These are phyloP conservation scores for Pilaira anomala DNA, from an alignment of 192 early-diverging fungal species.

Conservation along the genomic window DNA sequence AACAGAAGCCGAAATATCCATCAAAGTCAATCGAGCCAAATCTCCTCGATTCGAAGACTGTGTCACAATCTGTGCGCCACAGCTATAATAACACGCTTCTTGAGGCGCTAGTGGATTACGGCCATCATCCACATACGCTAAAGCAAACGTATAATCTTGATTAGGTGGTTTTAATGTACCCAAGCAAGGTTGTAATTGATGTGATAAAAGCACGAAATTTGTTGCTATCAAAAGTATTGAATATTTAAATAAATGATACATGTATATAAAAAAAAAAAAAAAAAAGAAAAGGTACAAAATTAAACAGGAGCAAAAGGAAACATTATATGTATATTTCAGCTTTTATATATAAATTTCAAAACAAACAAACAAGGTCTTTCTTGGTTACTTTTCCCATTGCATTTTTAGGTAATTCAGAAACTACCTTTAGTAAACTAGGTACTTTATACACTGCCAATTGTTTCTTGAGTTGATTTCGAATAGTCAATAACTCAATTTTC, in stretches of 20 bases:
- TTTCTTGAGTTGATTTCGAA: slow-evolving; percentile 43
- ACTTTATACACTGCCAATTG: slow-evolving; percentile 77
- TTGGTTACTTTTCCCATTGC: slow-evolving; percentile 91
- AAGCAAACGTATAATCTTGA: slow-evolving; percentile 12
- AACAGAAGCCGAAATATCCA: slow-evolving; percentile 3
- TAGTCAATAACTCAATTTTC: slow-evolving; percentile 18
- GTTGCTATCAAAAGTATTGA: not conserved
- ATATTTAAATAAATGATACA: not conserved
- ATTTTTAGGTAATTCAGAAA: slow-evolving; percentile 71
- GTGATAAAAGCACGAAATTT: not conserved
- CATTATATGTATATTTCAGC: too few relatives aligned
- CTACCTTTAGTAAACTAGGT: slow-evolving; percentile 50
- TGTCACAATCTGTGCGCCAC: slow-evolving; percentile 11
- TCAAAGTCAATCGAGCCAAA: slow-evolving; percentile 7
- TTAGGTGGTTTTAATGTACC: not conserved
- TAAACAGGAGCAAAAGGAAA: too few relatives aligned
- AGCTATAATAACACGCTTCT: slow-evolving; percentile 25
- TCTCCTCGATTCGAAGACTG: not conserved
- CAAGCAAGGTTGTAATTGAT: not conserved
- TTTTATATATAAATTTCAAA: slow-evolving; percentile 24
- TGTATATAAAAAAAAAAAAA: not conserved
- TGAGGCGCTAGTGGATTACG: not conserved
- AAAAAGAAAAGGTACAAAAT: slow-evolving; percentile 39
- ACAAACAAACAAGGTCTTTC: slow-evolving; percentile 62
- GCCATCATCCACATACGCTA: slow-evolving; percentile 9